Conservation (phyloP, 2,329 filamentous ascomycete species). For the Alternaria panax region DNA sequence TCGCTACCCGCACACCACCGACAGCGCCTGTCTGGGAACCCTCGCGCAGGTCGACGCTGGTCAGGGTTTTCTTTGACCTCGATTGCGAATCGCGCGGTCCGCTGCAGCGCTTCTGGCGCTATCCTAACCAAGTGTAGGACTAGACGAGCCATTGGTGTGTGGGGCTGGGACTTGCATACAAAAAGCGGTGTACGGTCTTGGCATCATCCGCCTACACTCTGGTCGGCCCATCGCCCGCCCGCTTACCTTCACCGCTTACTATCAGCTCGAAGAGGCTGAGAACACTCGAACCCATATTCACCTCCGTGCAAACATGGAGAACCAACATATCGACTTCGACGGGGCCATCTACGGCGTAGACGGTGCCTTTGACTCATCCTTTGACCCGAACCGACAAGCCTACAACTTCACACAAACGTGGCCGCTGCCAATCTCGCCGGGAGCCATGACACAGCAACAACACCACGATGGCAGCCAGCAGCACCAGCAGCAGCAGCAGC, state of each 20-base stretch:
- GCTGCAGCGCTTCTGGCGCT: slow-evolving; percentile 39
- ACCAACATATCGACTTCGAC: slow-evolving; percentile 51
- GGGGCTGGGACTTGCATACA: slow-evolving; percentile 20
- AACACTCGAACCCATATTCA: slow-evolving; percentile 31
- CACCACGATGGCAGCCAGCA: slow-evolving; percentile 21
- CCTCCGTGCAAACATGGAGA: slow-evolving; percentile 51
- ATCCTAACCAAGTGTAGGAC: slow-evolving; percentile 24
- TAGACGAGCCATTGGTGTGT: slow-evolving; percentile 20
- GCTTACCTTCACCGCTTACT: slow-evolving; percentile 36
- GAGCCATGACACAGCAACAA: slow-evolving; percentile 41
- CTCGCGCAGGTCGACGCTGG: slow-evolving; percentile 17
- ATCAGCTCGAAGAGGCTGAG: slow-evolving; percentile 49
- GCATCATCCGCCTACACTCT: slow-evolving; percentile 17
- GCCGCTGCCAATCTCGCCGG: slow-evolving; percentile 49
- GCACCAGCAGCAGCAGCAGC: slow-evolving; percentile 26
- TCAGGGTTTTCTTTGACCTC: slow-evolving; percentile 28
- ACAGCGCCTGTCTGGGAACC: slow-evolving; percentile 19
- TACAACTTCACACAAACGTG: slow-evolving; percentile 46
- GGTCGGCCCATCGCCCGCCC: slow-evolving; percentile 32
- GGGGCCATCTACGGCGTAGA: slow-evolving; percentile 45
- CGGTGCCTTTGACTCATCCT: slow-evolving; percentile 49
- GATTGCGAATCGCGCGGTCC: slow-evolving; percentile 35
- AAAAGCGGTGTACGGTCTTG: slow-evolving; percentile 23
- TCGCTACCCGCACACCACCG: slow-evolving; percentile 15
- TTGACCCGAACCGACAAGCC: slow-evolving; percentile 46